Percentiles rank a stretch among this genome's conserved stretches.
These are phyloP conservation scores for Rhodomyrtus tomentosa DNA, from an alignment of 345 rosid genomes.

Conservation along the genomic window DNA sequence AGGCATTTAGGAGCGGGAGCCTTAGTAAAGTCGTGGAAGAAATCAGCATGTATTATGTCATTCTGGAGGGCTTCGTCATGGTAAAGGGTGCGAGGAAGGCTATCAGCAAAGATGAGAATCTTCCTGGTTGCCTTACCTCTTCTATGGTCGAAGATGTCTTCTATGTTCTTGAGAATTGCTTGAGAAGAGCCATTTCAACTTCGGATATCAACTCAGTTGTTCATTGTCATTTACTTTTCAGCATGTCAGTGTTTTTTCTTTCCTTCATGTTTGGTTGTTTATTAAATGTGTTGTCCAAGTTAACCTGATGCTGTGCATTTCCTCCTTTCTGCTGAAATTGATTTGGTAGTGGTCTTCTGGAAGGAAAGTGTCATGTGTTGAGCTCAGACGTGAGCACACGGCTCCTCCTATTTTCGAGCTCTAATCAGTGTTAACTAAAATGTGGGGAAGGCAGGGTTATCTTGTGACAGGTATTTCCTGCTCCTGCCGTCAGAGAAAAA, in stretches of 20 bases:
- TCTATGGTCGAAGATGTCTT: constrained; percentile 97
- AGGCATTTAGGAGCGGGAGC: constrained; percentile 76
- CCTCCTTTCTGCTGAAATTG: neutral
- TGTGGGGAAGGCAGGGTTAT: too few relatives aligned
- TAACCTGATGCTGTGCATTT: neutral
- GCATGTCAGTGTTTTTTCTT: neutral
- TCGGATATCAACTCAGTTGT: constrained; percentile 53
- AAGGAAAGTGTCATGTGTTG: too few relatives aligned
- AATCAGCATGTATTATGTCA: constrained; percentile 81
- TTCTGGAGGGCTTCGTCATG: constrained; percentile 95
- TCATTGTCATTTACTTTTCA: neutral
- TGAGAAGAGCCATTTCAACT: constrained; percentile 81
- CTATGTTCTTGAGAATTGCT: constrained; percentile 82
- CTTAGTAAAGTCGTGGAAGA: constrained; percentile 80
- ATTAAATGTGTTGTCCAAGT: neutral
- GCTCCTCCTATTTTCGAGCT: too few relatives aligned
- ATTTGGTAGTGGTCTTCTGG: neutral
- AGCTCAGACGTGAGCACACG: too few relatives aligned
- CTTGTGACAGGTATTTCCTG: constrained; percentile 63
- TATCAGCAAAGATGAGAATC: constrained; percentile 82
- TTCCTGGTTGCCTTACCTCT: constrained; percentile 86
- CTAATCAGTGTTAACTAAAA: too few relatives aligned
- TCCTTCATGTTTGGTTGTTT: neutral
- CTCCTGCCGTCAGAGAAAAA: constrained; percentile 86
- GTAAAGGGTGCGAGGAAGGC: constrained; percentile 97